These are phyloP conservation scores for Yamadazyma olivae DNA, from an alignment of 805 yeast genomes.

Conservation along the genomic window DNA sequence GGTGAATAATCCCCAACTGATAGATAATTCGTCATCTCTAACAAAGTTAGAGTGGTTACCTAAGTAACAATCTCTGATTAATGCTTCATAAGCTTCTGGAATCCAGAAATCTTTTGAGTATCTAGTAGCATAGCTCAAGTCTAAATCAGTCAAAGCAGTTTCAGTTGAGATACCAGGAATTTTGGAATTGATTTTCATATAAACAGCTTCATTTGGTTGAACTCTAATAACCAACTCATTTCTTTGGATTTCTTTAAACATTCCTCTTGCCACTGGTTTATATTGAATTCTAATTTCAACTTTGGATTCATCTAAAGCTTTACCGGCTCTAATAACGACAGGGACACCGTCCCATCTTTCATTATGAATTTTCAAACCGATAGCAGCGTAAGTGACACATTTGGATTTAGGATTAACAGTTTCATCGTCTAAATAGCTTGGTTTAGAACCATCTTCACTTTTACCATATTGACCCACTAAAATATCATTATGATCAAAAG, in stretches of 20 bases:
- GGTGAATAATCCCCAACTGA: conserved; percentile 90
- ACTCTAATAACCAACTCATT: conserved; percentile 92
- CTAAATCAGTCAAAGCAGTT: conserved; percentile 85
- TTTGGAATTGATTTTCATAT: conserved; percentile 89
- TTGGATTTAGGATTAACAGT: conserved; percentile 80
- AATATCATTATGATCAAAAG: conserved; percentile 62
- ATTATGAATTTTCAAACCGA: conserved; percentile 73
- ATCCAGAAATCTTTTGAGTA: conserved; percentile 83
- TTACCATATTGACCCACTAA: conserved; percentile 84
- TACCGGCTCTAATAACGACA: conserved; percentile 92
- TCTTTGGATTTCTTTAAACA: conserved; percentile 76
- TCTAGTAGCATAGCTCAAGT: conserved; percentile 77
- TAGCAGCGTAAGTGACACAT: conserved; percentile 90
- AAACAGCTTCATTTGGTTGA: conserved; percentile 94
- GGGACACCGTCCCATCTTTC: conserved; percentile 99
- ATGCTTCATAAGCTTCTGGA: conserved; percentile 97
- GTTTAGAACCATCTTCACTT: conserved; percentile 85
- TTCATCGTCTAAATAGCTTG: conserved; percentile 88
- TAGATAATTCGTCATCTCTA: conserved; percentile 94
- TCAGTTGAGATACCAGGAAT: conserved; percentile 86
- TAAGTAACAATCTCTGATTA: conserved; percentile 82
- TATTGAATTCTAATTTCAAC: conserved; percentile 95
- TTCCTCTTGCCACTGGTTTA: conserved; percentile 79
- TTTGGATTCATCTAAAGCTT: conserved; percentile 91
- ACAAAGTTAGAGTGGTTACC: conserved; percentile 98